These are phyloP conservation scores for Amaranthus palmeri DNA, from an alignment of 148 eudicot genomes.

Conservation along the genomic window DNA sequence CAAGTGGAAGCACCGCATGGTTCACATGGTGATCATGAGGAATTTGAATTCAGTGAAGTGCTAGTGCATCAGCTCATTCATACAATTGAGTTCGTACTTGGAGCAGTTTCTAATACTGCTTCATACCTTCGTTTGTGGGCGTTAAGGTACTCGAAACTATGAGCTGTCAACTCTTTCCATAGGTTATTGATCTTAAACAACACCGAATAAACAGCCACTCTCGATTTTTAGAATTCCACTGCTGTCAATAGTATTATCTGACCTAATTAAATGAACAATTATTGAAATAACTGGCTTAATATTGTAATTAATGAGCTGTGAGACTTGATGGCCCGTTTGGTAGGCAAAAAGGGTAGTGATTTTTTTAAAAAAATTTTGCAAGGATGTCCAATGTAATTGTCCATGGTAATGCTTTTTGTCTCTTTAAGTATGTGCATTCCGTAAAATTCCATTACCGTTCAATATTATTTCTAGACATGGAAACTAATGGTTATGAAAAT, in stretches of 20 bases:
- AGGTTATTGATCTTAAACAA: background rate
- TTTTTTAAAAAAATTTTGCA: too few relatives aligned
- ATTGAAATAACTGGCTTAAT: background rate
- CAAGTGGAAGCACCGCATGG: constrained; percentile 52
- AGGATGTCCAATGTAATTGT: too few relatives aligned
- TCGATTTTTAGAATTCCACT: background rate
- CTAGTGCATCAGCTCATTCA: constrained; percentile 95
- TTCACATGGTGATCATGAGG: constrained; percentile 77
- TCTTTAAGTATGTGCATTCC: too few relatives aligned
- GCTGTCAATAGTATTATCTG: background rate
- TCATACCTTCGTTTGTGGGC: constrained; percentile 99
- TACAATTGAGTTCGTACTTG: constrained; percentile 95
- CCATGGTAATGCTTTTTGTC: too few relatives aligned
- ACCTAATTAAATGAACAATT: background rate
- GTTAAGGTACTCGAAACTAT: constrained; percentile 51
- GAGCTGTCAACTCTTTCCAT: background rate
- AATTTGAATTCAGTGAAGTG: constrained; percentile 94
- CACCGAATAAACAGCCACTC: background rate
- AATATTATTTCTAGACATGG: too few relatives aligned
- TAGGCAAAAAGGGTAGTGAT: too few relatives aligned
- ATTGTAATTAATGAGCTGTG: background rate
- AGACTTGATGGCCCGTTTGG: too few relatives aligned
- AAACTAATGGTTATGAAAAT: too few relatives aligned
- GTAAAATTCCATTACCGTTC: too few relatives aligned
- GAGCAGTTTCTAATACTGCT: constrained; percentile 97